Conservation (phyloP, 1,284 basidiomycete species). For the Cryptococcus neoformans region DNA sequence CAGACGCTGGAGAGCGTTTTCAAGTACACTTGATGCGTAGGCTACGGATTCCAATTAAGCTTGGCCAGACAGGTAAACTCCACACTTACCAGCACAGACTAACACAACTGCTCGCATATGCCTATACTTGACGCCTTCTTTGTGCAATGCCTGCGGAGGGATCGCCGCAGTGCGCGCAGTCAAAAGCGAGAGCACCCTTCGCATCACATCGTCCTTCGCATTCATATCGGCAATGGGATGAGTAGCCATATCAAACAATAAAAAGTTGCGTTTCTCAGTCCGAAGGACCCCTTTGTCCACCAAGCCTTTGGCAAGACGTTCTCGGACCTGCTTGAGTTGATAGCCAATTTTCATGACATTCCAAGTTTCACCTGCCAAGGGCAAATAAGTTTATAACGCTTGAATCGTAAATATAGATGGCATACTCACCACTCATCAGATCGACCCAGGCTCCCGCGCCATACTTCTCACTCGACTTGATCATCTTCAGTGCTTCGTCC, state of each 20-base stretch:
- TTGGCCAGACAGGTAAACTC: neutral
- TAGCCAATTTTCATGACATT: conserved; percentile 98
- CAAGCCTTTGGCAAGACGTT: conserved; percentile 92
- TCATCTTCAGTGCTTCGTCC: conserved; percentile 94
- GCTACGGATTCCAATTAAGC: conserved; percentile 21
- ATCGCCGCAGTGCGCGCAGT: conserved; percentile 80
- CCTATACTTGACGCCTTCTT: conserved; percentile 74
- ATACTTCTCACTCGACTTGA: conserved; percentile 74
- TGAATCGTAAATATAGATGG: neutral
- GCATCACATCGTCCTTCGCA: conserved; percentile 78
- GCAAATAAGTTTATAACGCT: neutral
- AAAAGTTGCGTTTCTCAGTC: conserved; percentile 94
- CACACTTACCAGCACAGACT: conserved; percentile 64
- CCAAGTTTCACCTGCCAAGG: conserved; percentile 82
- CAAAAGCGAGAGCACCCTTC: conserved; percentile 70
- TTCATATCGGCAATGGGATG: conserved; percentile 90
- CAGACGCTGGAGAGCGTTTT: conserved; percentile 82
- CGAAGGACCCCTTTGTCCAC: conserved; percentile 97
- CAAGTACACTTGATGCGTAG: conserved; percentile 93
- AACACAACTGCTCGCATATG: conserved; percentile 76
- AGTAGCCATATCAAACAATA: conserved; percentile 98
- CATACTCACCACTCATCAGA: conserved; percentile 73
- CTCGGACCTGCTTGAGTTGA: conserved; percentile 94
- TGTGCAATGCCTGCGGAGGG: conserved; percentile 63
- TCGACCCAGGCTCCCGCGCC: conserved; percentile 93